Evolutionary conservation across 352 stramenopile genomes (phyloP), one percentile per base, ranked within the genome.

Genomic region (Phytophthora sp.): DNA sequence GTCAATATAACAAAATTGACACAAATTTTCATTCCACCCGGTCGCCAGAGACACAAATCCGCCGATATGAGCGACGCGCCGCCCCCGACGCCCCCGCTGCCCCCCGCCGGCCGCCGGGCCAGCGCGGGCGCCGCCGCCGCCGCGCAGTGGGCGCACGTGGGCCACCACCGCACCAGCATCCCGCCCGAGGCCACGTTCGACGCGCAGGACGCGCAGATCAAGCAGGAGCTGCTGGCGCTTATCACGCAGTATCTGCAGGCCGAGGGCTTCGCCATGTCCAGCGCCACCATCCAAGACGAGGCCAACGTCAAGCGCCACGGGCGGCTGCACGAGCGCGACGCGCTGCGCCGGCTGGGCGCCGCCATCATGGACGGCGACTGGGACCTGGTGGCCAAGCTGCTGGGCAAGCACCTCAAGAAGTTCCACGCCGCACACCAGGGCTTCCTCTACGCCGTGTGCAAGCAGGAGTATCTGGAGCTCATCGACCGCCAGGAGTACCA

Each of bases 401-500:
- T 90, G 24, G 69, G 78, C 61, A 96, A 96, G 54, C 75, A 94
- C 59, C 65, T 93, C 10, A 91, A 90, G 57, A 87, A 85, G 53
- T 91, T 92, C 58, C 80, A 92, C 53, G 59, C 64, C 2, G 79
- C 84, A 34, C 87, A 95, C 50, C 85, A 95, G 41, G 85, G 85
- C 5, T 96, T 96, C 53, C 76, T 95, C 20, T 96, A 96, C 62
- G 87, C 85, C 12, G 81, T 96, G 3, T 95, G 84, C 69, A 94
- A 94, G 57, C 87, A 96, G 56, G 87, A 96, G 62, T 95, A 95
- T 54, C 68, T 96, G 1, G 87, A 95, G 54, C 84, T 96, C 21
- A 94, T 95, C 53, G 85, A 95, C 55, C 79, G 88, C 9, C 87
- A 95, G 50, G 88, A 95, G 71, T 94, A 92, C 58, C 87, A 96